Percentiles rank a stretch among this genome's conserved stretches.
phyloP scores from a whole-genome alignment of 2,329 filamentous ascomycete genomes.

The Claviceps africana region DNA sequence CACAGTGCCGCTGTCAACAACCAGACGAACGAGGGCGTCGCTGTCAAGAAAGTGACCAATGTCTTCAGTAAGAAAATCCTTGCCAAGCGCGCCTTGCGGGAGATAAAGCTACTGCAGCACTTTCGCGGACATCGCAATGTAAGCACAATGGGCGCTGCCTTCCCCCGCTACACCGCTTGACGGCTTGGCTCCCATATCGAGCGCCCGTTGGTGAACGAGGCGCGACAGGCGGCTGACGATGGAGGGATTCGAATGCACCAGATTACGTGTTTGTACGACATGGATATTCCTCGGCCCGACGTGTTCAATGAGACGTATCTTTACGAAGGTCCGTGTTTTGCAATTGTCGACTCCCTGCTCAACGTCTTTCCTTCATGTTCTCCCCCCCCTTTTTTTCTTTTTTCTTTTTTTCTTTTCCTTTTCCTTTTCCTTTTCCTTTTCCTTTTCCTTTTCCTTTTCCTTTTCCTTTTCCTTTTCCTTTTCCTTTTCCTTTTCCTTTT shows the following conservation, averaged over 20 bases:
- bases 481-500: too few relatives aligned
- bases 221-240: not conserved
- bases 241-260: constrained; percentile 22
- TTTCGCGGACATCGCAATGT: constrained; percentile 84
- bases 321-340: constrained; percentile 60
- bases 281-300: constrained; percentile 94
- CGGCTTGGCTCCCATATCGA: not conserved
- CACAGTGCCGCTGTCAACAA: constrained; percentile 79
- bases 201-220: not conserved
- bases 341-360: not conserved
- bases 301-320: constrained; percentile 99
- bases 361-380: not conserved
- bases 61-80: constrained; percentile 99
- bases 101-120: constrained; percentile 97
- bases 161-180: not conserved
- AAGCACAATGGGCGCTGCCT: constrained; percentile 20
- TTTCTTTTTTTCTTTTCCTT: too few relatives aligned
- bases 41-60: constrained; percentile 99
- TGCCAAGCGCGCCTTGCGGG: constrained; percentile 89
- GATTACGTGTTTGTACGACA: constrained; percentile 98
- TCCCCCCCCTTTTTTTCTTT: too few relatives aligned
- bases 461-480: too few relatives aligned
- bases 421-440: too few relatives aligned
- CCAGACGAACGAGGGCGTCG: constrained; percentile 81
- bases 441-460: not conserved